Conservation (phyloP, 176 grass and related monocot species). For the Musa itinerans region DNA sequence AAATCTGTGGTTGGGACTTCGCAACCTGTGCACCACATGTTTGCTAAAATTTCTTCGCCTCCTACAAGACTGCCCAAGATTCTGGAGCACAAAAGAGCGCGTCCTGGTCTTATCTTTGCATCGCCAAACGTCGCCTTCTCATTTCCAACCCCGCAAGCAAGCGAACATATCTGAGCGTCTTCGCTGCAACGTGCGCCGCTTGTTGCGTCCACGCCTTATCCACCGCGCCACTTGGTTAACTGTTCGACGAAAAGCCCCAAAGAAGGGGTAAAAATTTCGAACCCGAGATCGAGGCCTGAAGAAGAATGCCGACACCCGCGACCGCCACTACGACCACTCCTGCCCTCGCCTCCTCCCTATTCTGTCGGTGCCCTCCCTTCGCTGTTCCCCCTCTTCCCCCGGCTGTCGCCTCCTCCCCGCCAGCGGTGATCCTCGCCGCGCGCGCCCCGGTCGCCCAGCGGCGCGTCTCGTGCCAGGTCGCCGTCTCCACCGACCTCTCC, state of each 20-base stretch:
- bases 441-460: constrained; percentile 17
- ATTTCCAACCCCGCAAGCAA: not conserved
- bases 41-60: not conserved
- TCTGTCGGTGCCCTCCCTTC: constrained; percentile 8
- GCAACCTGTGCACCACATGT: not conserved
- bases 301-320: constrained; percentile 24
- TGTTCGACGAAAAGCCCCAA: constrained; percentile 47
- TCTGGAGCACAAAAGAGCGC: not conserved
- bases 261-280: constrained; percentile 14
- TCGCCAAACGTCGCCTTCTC: not conserved
- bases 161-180: not conserved
- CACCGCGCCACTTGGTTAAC: not conserved
- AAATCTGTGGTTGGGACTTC: too few relatives aligned
- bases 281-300: not conserved
- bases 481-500: constrained; percentile 37
- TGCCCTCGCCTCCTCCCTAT: constrained; percentile 19
- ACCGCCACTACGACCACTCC: constrained; percentile 29
- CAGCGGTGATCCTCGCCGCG: not conserved
- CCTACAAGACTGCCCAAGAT: not conserved
- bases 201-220: constrained; percentile 8
- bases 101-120: not conserved
- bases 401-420: not conserved
- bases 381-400: constrained; percentile 11
- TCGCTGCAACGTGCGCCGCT: not conserved
- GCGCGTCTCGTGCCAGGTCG: constrained; percentile 40